These are phyloP conservation scores for Oryza longistaminata DNA, from an alignment of 176 grass and related monocot genomes.

Conservation along the genomic window DNA sequence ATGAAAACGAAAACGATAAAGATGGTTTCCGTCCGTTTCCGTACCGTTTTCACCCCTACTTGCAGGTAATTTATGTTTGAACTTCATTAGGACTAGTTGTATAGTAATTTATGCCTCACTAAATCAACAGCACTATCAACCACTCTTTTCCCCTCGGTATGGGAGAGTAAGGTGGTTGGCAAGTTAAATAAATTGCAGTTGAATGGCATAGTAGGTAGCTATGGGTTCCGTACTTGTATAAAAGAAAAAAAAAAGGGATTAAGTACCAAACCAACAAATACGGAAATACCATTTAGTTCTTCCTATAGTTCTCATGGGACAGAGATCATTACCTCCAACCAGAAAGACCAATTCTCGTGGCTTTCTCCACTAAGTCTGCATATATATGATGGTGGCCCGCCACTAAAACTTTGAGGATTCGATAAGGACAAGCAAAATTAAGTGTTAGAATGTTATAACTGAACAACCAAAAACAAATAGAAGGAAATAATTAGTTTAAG, in stretches of 20 bases:
- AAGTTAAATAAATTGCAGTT: neutral
- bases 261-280: neutral
- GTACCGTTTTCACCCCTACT: too few species aligned
- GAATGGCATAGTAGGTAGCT: neutral
- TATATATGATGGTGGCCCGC: constrained; percentile 88
- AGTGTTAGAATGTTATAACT: constrained; percentile 20
- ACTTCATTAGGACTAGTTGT: neutral
- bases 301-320: neutral
- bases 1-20: too few species aligned
- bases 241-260: neutral
- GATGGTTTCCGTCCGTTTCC: too few species aligned
- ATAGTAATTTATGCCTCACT: neutral
- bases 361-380: constrained; percentile 83
- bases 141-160: neutral
- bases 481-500: constrained; percentile 16
- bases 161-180: neutral
- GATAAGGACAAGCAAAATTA: constrained; percentile 16
- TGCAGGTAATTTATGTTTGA: too few species aligned
- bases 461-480: constrained; percentile 2
- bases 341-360: constrained; percentile 83
- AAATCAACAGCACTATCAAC: neutral
- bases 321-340: constrained; percentile 86
- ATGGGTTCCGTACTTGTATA: neutral
- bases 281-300: neutral
- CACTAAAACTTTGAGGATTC: constrained; percentile 75